Evolutionary conservation across 1,284 basidiomycete genomes (phyloP), one percentile per base, ranked within the genome.

Genomic region (Schizophyllum amplum): DNA sequence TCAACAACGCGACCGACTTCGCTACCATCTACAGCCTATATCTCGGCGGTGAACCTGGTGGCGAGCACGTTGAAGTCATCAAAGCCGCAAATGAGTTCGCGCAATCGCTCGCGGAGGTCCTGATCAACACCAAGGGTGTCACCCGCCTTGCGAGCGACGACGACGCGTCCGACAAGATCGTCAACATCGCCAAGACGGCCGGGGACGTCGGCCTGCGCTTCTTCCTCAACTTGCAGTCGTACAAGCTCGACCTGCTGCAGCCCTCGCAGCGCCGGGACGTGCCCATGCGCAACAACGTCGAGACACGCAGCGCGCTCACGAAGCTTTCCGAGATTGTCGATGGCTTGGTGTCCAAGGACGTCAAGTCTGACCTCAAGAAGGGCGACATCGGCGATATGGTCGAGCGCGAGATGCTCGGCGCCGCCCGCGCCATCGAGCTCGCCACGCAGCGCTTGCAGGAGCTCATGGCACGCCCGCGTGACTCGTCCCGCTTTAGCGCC

Each of bases 351-450:
- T 93, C 94, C 27, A 94, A 95, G 75, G 85, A 86, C 51, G 74
- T 80, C 57, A 91, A 91, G 68, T 79, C 84, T 1, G 80, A 82
- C 24, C 71, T 94, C 55, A 81, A 89, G 49, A 95, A 90, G 64
- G 96, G 94, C 26, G 92, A 99, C 69, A 91, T 99, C 60, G 95
- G 96, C 47, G 92, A 99, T 68, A 83, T 99, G 60, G 95, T 99
- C 60, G 92, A 98, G 70, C 86, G 90, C 67, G 96, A 99, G 74
- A 99, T 99, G 96, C 77, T 87, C 65, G 86, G 87, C 58, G 95
- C 97, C 15, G 94, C 97, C 1, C 81, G 82, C 58, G 94, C 96
- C 1, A 99, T 99, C 70, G 96, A 97, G 69, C 81, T 82, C 47
- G 97, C 97, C 1, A 99, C 95, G 0, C 82, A 85, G 68, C 89